Evolutionary conservation across 306 rosid genomes (phyloP), one percentile per base, ranked within the genome.

Genomic region (Ormosia emarginata): DNA sequence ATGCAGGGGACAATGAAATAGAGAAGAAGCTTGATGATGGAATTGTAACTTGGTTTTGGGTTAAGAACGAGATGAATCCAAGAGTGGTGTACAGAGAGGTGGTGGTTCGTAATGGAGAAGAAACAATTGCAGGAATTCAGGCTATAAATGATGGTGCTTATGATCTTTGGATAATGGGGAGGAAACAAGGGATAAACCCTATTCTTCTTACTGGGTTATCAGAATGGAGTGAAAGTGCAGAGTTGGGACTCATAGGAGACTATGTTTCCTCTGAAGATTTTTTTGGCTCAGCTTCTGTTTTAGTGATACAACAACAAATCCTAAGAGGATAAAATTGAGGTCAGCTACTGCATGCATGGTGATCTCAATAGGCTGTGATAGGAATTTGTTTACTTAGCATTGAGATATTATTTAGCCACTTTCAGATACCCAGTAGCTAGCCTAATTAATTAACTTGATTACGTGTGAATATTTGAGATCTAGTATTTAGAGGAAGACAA

Each of bases 1-100:
- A 36, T 2, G 67, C 76, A 34, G 97, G 94, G 6, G 94, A 90
- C 36, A 13, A 63, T 52, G 97, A 90, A 70, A 59, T 80, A 17
- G 98, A 94, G 94, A 94, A 88, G 88, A 94, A 94, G 81, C 81
- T 94, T 13, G 98, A 94, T 52, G 98, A 94, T 75, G 98, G 97
- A 5, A 57, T 83, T 17, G 92, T 91, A 62, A 94, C 97, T 0
- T 92, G 91, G 97, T 92, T 94, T 69, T 94, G 97, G 93, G 93
- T 94, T 2, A 94, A 92, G 85, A 92, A 94, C 56, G 97, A 94
- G 83, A 9, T 11, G 7, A 90, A 92, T 64, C 55, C 75, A 2
- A 82, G 87, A 62, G 91, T 94, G 77, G 24, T 37, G 44, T 94
- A 92, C 3, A 90, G 81, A 63, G 97, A 94, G 43, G 90, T 94